Evolutionary conservation across 768 basidiomycete species (phyloP).

Genomic region (Lepiota venenata): DNA sequence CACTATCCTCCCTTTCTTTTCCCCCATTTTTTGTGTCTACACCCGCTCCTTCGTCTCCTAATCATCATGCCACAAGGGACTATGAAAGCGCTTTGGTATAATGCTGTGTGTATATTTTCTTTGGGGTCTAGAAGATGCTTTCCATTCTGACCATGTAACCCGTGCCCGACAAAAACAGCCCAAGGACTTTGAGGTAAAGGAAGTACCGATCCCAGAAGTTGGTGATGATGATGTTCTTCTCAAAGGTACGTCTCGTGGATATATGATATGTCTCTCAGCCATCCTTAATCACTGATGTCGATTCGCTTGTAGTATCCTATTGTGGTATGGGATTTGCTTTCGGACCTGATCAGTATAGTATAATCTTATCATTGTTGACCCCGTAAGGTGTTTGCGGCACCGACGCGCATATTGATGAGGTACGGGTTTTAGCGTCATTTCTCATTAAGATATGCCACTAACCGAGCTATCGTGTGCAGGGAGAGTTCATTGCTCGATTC

Average conservation of each 20-base stretch:
- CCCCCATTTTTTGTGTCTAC: too few species aligned
- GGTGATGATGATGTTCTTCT: conserved; percentile 55
- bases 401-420: conserved; percentile 45
- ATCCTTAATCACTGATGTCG: not conserved
- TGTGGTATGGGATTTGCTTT: conserved; percentile 27
- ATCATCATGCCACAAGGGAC: conserved; percentile 8
- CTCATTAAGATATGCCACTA: not conserved
- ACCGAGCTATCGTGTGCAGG: conserved; percentile 28
- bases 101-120: conserved; percentile 8
- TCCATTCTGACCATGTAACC: too few species aligned
- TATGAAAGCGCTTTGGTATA: conserved; percentile 18
- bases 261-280: too few species aligned
- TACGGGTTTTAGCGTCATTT: conserved; percentile 25
- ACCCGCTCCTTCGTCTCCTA: too few species aligned
- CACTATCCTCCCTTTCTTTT: too few species aligned
- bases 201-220: conserved; percentile 48
- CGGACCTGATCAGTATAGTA: too few species aligned
- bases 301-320: conserved; percentile 25
- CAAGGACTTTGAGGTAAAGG: conserved; percentile 48
- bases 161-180: conserved; percentile 26
- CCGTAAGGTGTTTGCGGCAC: conserved; percentile 53
- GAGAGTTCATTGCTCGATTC: conserved; percentile 70
- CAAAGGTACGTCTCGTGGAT: conserved; percentile 40
- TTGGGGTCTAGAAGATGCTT: too few species aligned
- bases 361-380: too few species aligned